Evolutionary conservation across 1,284 basidiomycete species (phyloP).

Genomic region (Boletellus sp.): DNA sequence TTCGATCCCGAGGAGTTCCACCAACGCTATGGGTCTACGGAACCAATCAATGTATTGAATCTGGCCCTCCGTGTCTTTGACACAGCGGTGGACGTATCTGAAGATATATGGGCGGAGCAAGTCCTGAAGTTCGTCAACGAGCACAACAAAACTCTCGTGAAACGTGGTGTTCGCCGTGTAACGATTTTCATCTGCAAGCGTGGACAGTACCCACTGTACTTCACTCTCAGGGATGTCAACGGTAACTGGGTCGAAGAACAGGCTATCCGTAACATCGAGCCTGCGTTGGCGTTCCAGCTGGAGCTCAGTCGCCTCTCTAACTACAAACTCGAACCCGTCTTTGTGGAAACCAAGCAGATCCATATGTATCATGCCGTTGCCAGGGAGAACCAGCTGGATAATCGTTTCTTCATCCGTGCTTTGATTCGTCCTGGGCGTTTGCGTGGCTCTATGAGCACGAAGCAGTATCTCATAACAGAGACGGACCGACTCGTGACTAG

Average conservation of each 20-base stretch:
- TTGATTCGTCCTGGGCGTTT: slow-evolving; percentile 94
- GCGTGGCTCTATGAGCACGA: slow-evolving; percentile 86
- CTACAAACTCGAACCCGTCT: slow-evolving; percentile 93
- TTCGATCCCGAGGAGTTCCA: slow-evolving; percentile 72
- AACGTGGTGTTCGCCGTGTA: slow-evolving; percentile 86
- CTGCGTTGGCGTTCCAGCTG: slow-evolving; percentile 96
- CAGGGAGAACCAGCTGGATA: slow-evolving; percentile 94
- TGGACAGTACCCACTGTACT: slow-evolving; percentile 92
- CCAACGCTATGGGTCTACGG: slow-evolving; percentile 69
- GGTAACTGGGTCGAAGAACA: slow-evolving; percentile 91
- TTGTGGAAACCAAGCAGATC: slow-evolving; percentile 92
- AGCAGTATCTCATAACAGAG: slow-evolving; percentile 97
- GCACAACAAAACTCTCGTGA: slow-evolving; percentile 58
- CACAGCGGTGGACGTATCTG: slow-evolving; percentile 71
- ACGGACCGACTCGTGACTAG: slow-evolving; percentile 95
- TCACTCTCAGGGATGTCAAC: slow-evolving; percentile 80
- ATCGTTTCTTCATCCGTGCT: slow-evolving; percentile 96
- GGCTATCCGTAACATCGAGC: slow-evolving; percentile 97
- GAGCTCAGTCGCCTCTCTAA: slow-evolving; percentile 95
- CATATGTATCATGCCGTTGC: slow-evolving; percentile 97
- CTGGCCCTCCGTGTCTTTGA: slow-evolving; percentile 85
- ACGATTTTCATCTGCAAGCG: slow-evolving; percentile 91
- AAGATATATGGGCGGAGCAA: slow-evolving; percentile 76
- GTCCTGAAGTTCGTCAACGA: slow-evolving; percentile 77
- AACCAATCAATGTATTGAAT: slow-evolving; percentile 91